Evolutionary conservation across 305 asterid genomes (phyloP), one percentile per base, ranked within the genome.

Genomic region (Fraxinus dipetala): DNA sequence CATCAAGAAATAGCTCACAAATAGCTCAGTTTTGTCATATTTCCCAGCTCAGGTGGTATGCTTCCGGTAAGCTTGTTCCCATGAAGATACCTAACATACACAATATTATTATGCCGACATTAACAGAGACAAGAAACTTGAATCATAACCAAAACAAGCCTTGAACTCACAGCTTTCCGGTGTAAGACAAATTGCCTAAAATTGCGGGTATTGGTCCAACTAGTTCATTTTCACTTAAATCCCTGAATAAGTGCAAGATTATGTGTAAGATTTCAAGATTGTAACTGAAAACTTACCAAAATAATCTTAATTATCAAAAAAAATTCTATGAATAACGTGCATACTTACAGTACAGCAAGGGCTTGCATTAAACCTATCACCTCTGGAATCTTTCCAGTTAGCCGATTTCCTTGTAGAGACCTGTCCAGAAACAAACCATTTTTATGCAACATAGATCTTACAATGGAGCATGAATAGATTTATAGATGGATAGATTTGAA

Each of bases 281-380:
- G 51, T 79, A 48, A 75, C 54, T 43, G 16, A 74, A 34, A 35
- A 11, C 18, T 0, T 72, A 13, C n/a, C 56, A 45, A 45, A 45
- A 45, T 45, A 45, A 45, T 45, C 56, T 45, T 43, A 11, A 43
- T 43, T 10, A 28, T 14, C 28, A 6, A 65, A 36, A 0, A 0
- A 63, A 0, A 43, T 32, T 24, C 13, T 14, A 75, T 69, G 35
- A 72, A 76, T 72, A 78, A 59, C n/a, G 76, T 34, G 78, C 36
- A 80, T 78, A 84, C 98, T 91, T 91, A 96, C 99, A 96, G 80
- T 51, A 96, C 99, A 83, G 99, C 99, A 80, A 96, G 97, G 32
- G 99, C 99, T 85, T 96, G 99, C 99, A 96, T 96, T 31, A 96
- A 89, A 81, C 99, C 99, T 24, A 96, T 89, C 84, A 96, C 99